A percentile compares a stretch with the other conserved stretches of the same genome.
Conservation (phyloP, 2,329 filamentous ascomycete species). For the Aurifilum marmelostoma region DNA sequence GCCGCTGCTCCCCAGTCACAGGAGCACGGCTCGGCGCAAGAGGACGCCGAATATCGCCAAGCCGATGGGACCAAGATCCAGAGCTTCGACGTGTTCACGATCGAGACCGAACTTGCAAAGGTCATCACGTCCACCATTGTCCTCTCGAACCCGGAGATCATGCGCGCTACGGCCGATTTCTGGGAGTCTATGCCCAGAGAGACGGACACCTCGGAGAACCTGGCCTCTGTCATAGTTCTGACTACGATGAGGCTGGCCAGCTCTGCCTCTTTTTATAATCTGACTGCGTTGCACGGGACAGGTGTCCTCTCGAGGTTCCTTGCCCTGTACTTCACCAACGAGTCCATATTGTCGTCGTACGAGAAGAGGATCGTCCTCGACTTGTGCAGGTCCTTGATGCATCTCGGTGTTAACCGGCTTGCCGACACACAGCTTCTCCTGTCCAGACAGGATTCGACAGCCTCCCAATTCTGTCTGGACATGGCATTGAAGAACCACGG, state of each 20-base stretch:
- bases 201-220: conserved; percentile 48
- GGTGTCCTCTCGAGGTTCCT: conserved; percentile 71
- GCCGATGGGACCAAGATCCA: conserved; percentile 16
- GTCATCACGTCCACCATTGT: conserved; percentile 55
- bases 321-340: conserved; percentile 59
- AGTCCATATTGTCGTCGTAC: conserved; percentile 52
- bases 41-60: conserved; percentile 10
- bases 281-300: conserved; percentile 71
- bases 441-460: conserved; percentile 52
- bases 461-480: conserved; percentile 71
- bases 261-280: conserved; percentile 68
- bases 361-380: conserved; percentile 65
- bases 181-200: conserved; percentile 65
- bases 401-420: conserved; percentile 77
- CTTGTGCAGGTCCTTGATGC: conserved; percentile 71
- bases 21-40: conserved; percentile 8
- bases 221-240: conserved; percentile 66
- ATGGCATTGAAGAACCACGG: conserved; percentile 75
- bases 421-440: conserved; percentile 80
- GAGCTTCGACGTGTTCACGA: conserved; percentile 33
- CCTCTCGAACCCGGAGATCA: conserved; percentile 65
- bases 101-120: conserved; percentile 47
- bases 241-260: conserved; percentile 63
- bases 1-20: conserved; percentile 13
- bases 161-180: conserved; percentile 63